Percentiles rank a stretch among this genome's conserved stretches.
Evolutionary conservation across 2,329 filamentous ascomycete genomes (phyloP).

Genomic region (Neofusicoccum sp.): DNA sequence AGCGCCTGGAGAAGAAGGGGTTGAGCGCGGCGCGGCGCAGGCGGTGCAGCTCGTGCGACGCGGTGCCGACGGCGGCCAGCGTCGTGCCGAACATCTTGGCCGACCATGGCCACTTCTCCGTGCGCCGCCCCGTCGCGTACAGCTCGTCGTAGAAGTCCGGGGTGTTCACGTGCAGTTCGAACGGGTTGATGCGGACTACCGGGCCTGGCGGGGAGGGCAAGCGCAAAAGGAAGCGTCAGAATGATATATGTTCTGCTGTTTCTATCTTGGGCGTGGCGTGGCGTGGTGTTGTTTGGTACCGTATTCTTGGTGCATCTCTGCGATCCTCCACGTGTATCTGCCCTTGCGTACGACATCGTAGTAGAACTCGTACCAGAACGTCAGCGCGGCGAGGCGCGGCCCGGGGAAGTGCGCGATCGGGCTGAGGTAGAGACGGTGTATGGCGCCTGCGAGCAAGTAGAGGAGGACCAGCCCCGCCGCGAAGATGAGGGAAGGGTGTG

Average conservation of each 20-base stretch:
- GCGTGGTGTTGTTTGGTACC: slow-evolving; percentile 6
- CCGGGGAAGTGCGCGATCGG: slow-evolving; percentile 21
- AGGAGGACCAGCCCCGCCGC: neutral
- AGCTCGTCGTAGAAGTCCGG: slow-evolving; percentile 31
- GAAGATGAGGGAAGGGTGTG: neutral
- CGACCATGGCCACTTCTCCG: slow-evolving; percentile 25
- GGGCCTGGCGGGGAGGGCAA: slow-evolving; percentile 20
- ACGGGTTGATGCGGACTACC: slow-evolving; percentile 26
- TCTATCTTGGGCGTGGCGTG: no score
- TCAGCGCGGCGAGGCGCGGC: slow-evolving; percentile 22
- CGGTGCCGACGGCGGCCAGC: slow-evolving; percentile 24
- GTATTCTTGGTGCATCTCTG: slow-evolving; percentile 22
- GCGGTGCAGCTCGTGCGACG: slow-evolving; percentile 33
- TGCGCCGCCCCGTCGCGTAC: slow-evolving; percentile 28
- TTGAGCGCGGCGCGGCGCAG: slow-evolving; percentile 31
- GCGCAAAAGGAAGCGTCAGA: neutral
- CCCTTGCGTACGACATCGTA: slow-evolving; percentile 21
- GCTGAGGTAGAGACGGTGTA: slow-evolving; percentile 20
- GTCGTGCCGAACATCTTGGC: slow-evolving; percentile 30
- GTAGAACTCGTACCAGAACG: slow-evolving; percentile 24
- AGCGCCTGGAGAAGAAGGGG: slow-evolving; percentile 35
- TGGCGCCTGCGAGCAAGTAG: neutral
- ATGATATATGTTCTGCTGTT: no score
- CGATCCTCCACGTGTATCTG: slow-evolving; percentile 19
- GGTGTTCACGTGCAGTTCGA: slow-evolving; percentile 26